Evolutionary conservation across 2,329 filamentous ascomycete species (phyloP).

Genomic region (Cephalotrichum gorgonifer): DNA sequence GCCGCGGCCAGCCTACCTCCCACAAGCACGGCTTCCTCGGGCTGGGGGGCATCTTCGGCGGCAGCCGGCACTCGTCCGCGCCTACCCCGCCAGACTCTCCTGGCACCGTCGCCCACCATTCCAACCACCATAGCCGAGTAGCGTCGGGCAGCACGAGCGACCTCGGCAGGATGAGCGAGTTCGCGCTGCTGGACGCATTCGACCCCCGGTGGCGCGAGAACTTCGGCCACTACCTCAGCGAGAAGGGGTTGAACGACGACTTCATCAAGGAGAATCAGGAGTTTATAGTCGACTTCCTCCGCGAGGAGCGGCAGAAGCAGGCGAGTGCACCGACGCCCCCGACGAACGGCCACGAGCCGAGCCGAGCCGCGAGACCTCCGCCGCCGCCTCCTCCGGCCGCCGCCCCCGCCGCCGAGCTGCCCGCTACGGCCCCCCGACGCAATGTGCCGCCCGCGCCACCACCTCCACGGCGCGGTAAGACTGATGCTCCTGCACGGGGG

Average conservation of each 20-base stretch:
- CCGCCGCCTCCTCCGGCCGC: conserved; percentile 11
- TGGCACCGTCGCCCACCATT: conserved; percentile 22
- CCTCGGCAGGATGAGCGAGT: conserved; percentile 35
- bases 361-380: conserved; percentile 7
- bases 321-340: conserved; percentile 8
- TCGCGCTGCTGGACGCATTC: conserved; percentile 51
- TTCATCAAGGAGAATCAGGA: conserved; percentile 59
- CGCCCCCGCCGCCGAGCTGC: conserved; percentile 20
- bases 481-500: conserved; percentile 28
- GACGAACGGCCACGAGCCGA: conserved; percentile 6
- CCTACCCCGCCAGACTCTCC: conserved; percentile 49
- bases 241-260: conserved; percentile 54
- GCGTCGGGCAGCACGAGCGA: conserved; percentile 38
- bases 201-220: conserved; percentile 56
- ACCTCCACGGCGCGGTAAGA: conserved; percentile 47
- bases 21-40: conserved; percentile 30
- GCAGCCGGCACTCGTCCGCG: conserved; percentile 49
- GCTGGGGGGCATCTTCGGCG: conserved; percentile 51
- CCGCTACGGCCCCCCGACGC: conserved; percentile 19
- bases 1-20: conserved; percentile 24
- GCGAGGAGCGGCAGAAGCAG: conserved; percentile 40
- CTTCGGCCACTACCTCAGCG: conserved; percentile 52
- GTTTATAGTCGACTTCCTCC: conserved; percentile 56
- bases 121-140: conserved; percentile 23
- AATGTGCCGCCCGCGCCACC: conserved; percentile 36